A percentile compares a stretch with the other conserved stretches of the same genome.
phyloP scores from a whole-genome alignment of 176 grass and related monocot species.

The Juncus inflexus region DNA sequence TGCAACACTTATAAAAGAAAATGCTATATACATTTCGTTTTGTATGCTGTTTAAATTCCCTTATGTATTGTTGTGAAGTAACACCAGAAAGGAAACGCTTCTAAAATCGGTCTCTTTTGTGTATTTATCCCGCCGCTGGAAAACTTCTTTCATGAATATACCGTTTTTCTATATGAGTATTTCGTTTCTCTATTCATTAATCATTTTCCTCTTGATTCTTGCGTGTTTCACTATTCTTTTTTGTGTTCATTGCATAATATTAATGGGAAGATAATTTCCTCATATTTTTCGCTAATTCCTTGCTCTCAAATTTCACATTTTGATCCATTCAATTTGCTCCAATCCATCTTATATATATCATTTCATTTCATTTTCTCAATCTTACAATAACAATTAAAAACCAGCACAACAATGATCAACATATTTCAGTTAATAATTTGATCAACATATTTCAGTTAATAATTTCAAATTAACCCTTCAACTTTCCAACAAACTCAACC shows the following conservation, averaged over 20 bases:
- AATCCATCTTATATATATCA: too few relatives aligned
- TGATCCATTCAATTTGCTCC: too few relatives aligned
- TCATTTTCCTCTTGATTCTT: not conserved
- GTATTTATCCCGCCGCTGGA: constrained; percentile 14
- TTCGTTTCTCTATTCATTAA: not conserved
- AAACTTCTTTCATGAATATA: not conserved
- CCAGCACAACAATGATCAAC: too few relatives aligned
- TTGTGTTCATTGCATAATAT: too few relatives aligned
- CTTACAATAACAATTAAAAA: too few relatives aligned
- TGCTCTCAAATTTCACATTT: too few relatives aligned
- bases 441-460: too few relatives aligned
- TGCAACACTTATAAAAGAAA: constrained; percentile 60
- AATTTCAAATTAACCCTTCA: not conserved
- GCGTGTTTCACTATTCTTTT: too few relatives aligned
- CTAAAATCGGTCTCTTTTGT: constrained; percentile 20
- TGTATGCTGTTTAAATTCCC: constrained; percentile 16
- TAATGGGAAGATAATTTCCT: too few relatives aligned
- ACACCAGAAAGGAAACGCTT: constrained; percentile 18
- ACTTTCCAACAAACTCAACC: constrained; percentile 16
- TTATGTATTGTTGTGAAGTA: constrained; percentile 15
- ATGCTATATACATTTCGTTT: constrained; percentile 47
- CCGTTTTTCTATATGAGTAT: not conserved
- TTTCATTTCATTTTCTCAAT: too few relatives aligned
- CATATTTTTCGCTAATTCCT: too few relatives aligned
- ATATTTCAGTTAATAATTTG: too few relatives aligned